phyloP scores from a whole-genome alignment of 2,329 filamentous ascomycete genomes.

The Fusarium vanettenii region DNA sequence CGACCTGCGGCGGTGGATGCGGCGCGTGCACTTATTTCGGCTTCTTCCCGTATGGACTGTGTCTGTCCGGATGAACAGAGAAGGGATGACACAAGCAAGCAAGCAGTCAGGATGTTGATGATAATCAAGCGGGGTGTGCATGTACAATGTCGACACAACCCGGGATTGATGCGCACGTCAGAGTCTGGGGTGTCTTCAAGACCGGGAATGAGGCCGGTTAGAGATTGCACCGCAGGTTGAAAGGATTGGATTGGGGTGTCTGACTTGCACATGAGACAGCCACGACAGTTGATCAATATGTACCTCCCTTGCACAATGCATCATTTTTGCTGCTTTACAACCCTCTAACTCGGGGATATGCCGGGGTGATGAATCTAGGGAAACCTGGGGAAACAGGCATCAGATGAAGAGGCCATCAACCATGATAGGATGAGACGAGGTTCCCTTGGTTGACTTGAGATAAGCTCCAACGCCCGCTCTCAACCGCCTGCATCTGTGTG shows the following conservation, averaged over 20 bases:
- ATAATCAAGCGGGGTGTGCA: not conserved
- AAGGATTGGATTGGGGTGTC: not conserved
- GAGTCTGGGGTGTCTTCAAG: not conserved
- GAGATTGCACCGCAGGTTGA: not conserved
- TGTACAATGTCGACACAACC: not conserved
- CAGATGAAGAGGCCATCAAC: not conserved
- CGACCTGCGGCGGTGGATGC: constrained; percentile 19
- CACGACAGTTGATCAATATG: not conserved
- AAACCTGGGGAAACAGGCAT: not conserved
- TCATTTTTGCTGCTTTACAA: not conserved
- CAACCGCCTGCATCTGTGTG: not conserved
- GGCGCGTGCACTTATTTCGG: constrained; percentile 24
- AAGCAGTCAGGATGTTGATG: not conserved
- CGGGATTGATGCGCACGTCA: not conserved
- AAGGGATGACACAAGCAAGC: not conserved
- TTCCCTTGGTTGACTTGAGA: not conserved
- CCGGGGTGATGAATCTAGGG: not conserved
- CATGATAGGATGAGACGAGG: not conserved
- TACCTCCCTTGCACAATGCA: constrained; percentile 1
- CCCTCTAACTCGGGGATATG: not conserved
- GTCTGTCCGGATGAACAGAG: constrained; percentile 11
- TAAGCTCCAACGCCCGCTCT: constrained; percentile 6
- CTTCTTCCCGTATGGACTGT: constrained; percentile 24
- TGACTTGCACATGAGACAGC: not conserved
- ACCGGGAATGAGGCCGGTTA: constrained; percentile 5